These are phyloP conservation scores for Amanita phalloides DNA, from an alignment of 768 basidiomycete species.

Conservation along the genomic window DNA sequence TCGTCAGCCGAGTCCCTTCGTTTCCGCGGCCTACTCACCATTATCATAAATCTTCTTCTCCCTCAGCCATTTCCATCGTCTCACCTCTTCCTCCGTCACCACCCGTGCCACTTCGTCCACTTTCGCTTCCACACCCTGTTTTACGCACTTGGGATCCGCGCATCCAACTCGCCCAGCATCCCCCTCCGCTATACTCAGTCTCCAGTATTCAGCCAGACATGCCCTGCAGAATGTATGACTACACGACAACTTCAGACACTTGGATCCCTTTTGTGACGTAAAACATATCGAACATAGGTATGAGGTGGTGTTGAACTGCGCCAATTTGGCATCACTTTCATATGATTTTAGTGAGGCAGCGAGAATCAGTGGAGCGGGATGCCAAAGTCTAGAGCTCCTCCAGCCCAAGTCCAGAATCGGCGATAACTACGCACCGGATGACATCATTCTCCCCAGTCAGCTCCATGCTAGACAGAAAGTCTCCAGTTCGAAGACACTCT, in stretches of 20 bases:
- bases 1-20: not conserved
- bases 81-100: constrained; percentile 50
- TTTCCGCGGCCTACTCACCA: constrained; percentile 28
- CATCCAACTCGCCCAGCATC: constrained; percentile 69
- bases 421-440: constrained; percentile 25
- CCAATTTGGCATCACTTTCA: constrained; percentile 33
- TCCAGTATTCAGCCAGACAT: constrained; percentile 78
- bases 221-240: constrained; percentile 75
- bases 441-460: constrained; percentile 21
- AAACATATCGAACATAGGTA: constrained; percentile 76
- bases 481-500: constrained; percentile 58
- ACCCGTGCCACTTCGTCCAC: constrained; percentile 69
- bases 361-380: constrained; percentile 47
- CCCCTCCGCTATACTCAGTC: constrained; percentile 70
- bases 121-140: constrained; percentile 42
- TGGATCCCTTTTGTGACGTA: constrained; percentile 58
- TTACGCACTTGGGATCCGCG: constrained; percentile 74
- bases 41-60: constrained; percentile 64
- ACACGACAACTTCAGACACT: constrained; percentile 63
- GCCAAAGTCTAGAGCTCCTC: constrained; percentile 31
- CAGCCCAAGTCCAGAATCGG: not conserved
- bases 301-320: constrained; percentile 50
- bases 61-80: constrained; percentile 70
- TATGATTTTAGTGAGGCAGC: constrained; percentile 35
- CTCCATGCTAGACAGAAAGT: constrained; percentile 42